Conservation (phyloP, 1,284 basidiomycete genomes). For the Trametes sp. region DNA sequence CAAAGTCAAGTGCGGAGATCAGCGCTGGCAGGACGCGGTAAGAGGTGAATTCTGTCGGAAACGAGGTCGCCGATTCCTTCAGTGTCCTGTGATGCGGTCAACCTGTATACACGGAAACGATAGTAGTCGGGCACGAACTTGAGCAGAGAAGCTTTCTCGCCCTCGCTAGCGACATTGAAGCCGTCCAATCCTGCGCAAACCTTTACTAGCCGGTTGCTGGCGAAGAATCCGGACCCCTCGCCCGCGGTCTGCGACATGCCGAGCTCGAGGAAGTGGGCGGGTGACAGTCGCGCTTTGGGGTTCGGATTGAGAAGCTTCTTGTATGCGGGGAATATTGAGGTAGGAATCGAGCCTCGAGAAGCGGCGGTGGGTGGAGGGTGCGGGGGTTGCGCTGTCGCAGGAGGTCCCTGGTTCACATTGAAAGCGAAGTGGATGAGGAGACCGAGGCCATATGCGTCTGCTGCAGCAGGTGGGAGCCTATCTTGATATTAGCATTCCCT, state of each 20-base stretch:
- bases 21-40: slow-evolving; percentile 90
- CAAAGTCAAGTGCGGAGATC: slow-evolving; percentile 84
- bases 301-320: slow-evolving; percentile 92
- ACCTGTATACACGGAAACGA: background rate
- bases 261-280: slow-evolving; percentile 80
- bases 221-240: slow-evolving; percentile 81
- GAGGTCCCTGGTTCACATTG: slow-evolving; percentile 80
- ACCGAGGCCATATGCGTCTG: slow-evolving; percentile 89
- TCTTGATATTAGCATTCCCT: slow-evolving; percentile 1
- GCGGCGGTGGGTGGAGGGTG: slow-evolving; percentile 77
- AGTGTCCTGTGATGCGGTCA: slow-evolving; percentile 59
- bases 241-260: slow-evolving; percentile 74
- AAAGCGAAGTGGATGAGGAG: slow-evolving; percentile 87
- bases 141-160: slow-evolving; percentile 81
- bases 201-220: slow-evolving; percentile 83
- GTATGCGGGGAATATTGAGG: slow-evolving; percentile 79
- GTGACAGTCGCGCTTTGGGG: slow-evolving; percentile 78
- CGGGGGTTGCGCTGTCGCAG: slow-evolving; percentile 72
- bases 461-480: slow-evolving; percentile 75
- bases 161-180: slow-evolving; percentile 85
- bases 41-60: slow-evolving; percentile 89
- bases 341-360: slow-evolving; percentile 83
- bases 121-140: slow-evolving; percentile 48
- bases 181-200: slow-evolving; percentile 89
- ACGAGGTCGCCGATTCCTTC: slow-evolving; percentile 80